A percentile compares a stretch with the other conserved stretches of the same genome.
Conservation (phyloP, 441 rosid genomes). For the Jatropha podagrica region DNA sequence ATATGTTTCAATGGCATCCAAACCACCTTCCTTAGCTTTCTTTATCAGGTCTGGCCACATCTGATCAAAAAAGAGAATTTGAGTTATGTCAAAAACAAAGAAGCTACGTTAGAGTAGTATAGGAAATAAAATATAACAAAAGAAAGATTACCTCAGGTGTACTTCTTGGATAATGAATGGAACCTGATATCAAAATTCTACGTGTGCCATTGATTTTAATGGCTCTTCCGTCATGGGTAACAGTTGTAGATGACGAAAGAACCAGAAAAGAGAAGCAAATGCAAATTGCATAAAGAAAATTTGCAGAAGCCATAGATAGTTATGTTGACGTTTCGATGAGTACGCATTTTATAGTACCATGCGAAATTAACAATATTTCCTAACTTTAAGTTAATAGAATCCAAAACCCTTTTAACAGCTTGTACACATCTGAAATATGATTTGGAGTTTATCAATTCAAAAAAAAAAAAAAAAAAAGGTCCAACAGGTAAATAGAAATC, state of each 20-base stretch:
- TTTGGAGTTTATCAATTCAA: no score
- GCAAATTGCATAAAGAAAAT: not conserved
- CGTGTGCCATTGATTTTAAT: slow-evolving; percentile 38
- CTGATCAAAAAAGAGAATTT: slow-evolving; percentile 22
- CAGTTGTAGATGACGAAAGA: slow-evolving; percentile 9
- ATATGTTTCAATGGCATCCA: slow-evolving; percentile 75
- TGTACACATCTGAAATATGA: no score
- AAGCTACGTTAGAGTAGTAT: not conserved
- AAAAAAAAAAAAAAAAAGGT: no score
- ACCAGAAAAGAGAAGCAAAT: not conserved
- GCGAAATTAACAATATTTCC: not conserved
- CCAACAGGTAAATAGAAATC: no score
- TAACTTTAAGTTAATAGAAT: no score
- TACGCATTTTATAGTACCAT: not conserved
- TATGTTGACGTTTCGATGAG: no score
- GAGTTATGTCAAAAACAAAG: not conserved
- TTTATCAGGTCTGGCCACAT: slow-evolving; percentile 76
- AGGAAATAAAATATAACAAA: not conserved
- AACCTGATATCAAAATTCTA: slow-evolving; percentile 32
- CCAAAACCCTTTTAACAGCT: no score
- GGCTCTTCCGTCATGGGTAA: slow-evolving; percentile 36
- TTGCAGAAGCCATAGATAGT: not conserved
- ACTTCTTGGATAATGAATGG: slow-evolving; percentile 47
- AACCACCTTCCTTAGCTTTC: slow-evolving; percentile 73
- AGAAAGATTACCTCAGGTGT: slow-evolving; percentile 19